Evolutionary conservation across 164 flowering plant species (phyloP).

Genomic region (Sextonia rubra): DNA sequence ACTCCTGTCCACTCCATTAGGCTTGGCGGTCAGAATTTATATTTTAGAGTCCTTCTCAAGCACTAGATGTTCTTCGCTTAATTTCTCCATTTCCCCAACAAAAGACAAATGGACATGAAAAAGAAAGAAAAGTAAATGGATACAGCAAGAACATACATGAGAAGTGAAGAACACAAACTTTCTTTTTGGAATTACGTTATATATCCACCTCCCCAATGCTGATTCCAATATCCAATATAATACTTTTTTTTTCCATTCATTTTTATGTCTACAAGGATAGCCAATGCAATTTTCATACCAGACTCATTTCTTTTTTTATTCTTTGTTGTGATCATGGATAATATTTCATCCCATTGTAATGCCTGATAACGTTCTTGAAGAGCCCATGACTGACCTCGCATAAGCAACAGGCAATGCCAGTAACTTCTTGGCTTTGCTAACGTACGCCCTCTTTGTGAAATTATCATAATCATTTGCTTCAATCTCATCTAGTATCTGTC

Average conservation of each 20-base stretch:
- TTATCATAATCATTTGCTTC: conserved; percentile 87
- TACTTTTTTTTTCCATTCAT: background rate
- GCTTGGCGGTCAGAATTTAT: no score
- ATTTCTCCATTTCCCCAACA: no score
- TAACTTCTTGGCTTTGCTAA: conserved; percentile 67
- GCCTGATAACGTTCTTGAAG: conserved; percentile 28
- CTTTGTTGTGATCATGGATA: background rate
- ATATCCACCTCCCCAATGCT: background rate
- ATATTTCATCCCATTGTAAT: conserved; percentile 26
- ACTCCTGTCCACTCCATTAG: no score
- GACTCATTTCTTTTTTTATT: background rate
- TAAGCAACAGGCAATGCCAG: conserved; percentile 64
- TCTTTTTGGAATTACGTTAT: background rate
- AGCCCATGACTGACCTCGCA: conserved; percentile 41
- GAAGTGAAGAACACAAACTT: no score
- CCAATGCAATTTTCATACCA: background rate
- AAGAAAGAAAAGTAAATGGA: no score
- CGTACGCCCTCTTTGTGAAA: conserved; percentile 84
- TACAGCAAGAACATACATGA: no score
- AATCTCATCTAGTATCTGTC: conserved; percentile 76
- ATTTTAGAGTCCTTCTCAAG: no score
- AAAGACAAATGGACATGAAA: no score
- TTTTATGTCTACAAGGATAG: background rate
- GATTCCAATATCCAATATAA: background rate
- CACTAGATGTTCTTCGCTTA: no score